Evolutionary conservation across 192 early-diverging fungal genomes (phyloP), one percentile per base, ranked within the genome.

Genomic region (Coemansia umbellata): DNA sequence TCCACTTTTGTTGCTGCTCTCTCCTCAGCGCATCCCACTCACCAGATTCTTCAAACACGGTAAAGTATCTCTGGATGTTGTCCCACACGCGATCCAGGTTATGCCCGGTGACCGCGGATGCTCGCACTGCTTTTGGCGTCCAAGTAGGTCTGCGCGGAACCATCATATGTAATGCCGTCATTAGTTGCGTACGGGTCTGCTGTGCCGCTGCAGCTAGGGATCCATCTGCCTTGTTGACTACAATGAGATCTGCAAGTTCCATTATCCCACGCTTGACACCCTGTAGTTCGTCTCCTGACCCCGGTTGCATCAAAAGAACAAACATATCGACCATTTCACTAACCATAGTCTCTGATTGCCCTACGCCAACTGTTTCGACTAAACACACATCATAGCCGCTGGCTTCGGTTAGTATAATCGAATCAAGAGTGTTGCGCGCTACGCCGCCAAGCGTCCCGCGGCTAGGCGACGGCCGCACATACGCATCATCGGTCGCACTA

Each of bases 251-350:
- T 4, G 88, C 82, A 11, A 91, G 77, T 67, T 93, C 91, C 60
- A 93, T 84, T 28, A 93, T 91, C 2, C 91, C 91, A 53, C 88
- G 87, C 74, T 93, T 93, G 66, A 93, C 82, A 7, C 91, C 91
- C 81, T 92, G 91, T 41, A 93, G 77, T 60, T 93, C 91, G 68
- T 93, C 91, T 37, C 91, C 91, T 7, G 83, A 88, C 15, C 83
- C 89, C 7, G 91, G 89, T 31, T 86, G 84, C 27, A 91, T 83
- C 27, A 91, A 69, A 3, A 91, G 66, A 8, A 87, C 80, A 69
- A 90, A 90, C 84, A 91, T 88, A 58, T 92, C 91, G 17, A 90
- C 87, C 84, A 92, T 90, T 18, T 91, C 91, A 6, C 88, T 70
- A 4, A 92, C 88, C 84, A 90, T 90, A 5, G 84, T 89, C 60